Conservation (phyloP, 441 rosid species). For the Euphorbia schlechtendalii region DNA sequence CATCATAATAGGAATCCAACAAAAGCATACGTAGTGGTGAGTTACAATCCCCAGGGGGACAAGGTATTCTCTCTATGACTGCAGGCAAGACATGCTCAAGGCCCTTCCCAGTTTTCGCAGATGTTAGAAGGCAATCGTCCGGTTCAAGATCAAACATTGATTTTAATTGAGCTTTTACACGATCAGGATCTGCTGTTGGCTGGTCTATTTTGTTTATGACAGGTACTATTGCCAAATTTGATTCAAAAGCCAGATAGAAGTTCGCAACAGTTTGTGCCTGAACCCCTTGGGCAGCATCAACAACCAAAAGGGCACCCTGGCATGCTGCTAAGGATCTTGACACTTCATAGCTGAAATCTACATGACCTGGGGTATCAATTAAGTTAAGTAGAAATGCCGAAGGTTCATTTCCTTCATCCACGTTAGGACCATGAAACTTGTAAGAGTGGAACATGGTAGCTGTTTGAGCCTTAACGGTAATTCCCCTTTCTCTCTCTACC, state of each 20-base stretch:
- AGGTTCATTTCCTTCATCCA: slow-evolving; percentile 24
- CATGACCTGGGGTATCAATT: slow-evolving; percentile 96
- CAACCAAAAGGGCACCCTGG: slow-evolving; percentile 95
- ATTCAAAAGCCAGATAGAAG: slow-evolving; percentile 91
- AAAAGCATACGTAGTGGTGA: slow-evolving; percentile 86
- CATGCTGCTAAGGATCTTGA: slow-evolving; percentile 97
- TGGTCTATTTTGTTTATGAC: slow-evolving; percentile 95
- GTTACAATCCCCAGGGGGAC: slow-evolving; percentile 65
- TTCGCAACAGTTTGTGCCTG: slow-evolving; percentile 99
- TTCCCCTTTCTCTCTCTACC: slow-evolving; percentile 99
- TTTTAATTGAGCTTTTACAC: slow-evolving; percentile 85
- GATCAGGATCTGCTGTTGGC: slow-evolving; percentile 97
- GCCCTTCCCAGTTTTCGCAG: slow-evolving; percentile 95
- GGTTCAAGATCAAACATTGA: slow-evolving; percentile 95
- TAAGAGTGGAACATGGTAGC: slow-evolving; percentile 82
- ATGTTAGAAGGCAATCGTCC: slow-evolving; percentile 67
- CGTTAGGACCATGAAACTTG: slow-evolving; percentile 19
- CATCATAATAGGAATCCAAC: slow-evolving; percentile 87
- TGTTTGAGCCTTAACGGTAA: slow-evolving; percentile 94
- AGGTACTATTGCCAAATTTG: slow-evolving; percentile 70
- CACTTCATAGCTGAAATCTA: slow-evolving; percentile 94
- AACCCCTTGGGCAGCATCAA: slow-evolving; percentile 98
- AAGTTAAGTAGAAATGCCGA: slow-evolving; percentile 58
- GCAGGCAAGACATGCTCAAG: slow-evolving; percentile 92
- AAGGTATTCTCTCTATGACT: slow-evolving; percentile 76